Base-by-base conservation (phyloP, 2,329 filamentous ascomycete genomes). In the Monosporascus sp. region DNA sequence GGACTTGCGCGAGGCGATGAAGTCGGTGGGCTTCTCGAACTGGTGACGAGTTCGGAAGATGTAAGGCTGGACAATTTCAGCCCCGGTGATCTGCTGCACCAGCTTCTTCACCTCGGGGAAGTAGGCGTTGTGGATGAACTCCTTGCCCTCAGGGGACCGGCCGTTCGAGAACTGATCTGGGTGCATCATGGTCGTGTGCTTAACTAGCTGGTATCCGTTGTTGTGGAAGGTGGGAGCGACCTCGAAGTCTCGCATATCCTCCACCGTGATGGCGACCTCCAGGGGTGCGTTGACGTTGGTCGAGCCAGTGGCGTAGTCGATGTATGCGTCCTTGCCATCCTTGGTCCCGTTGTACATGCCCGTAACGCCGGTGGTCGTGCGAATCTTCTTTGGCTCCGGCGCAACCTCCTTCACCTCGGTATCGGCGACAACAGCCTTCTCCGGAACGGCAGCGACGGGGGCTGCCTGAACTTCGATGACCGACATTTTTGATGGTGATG, bases 331-430 rank as follows among this genome's bases (percentile, higher is more conserved):
- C 15, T 50, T 20, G 18, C 39, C 62, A 49, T 65, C 62, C 37
- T 61, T 59, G 27, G 62, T 65, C 8, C 62, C 60, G 42, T 62
- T 63, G 61, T 60, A 65, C 61, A 65, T 63, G 59, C 60, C 62
- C 5, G 39, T 42, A 14, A 42, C 18, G 14, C 39, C 39, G 18
- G 18, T 42, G n/a, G 39, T 42, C 39, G 39, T 42, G 39, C 39
- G 39, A 20, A 42, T 20, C 39, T 42, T 42, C 18, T 42, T 42
- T 20, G 39, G n/a, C 18, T 22, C 39, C 3, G 37, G 7, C 6
- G 22, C 9, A 20, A 20, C 20, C 39, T 42, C 39, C 39, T 18
- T 42, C 39, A 42, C 39, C 5, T 18, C 39, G 39, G 22, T 9
- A 15, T 24, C 3, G 39, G 9, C 17, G 22, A 15, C 18, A 42